phyloP scores from a whole-genome alignment of 495 filamentous ascomycete species.

The Neurospora sp. region DNA sequence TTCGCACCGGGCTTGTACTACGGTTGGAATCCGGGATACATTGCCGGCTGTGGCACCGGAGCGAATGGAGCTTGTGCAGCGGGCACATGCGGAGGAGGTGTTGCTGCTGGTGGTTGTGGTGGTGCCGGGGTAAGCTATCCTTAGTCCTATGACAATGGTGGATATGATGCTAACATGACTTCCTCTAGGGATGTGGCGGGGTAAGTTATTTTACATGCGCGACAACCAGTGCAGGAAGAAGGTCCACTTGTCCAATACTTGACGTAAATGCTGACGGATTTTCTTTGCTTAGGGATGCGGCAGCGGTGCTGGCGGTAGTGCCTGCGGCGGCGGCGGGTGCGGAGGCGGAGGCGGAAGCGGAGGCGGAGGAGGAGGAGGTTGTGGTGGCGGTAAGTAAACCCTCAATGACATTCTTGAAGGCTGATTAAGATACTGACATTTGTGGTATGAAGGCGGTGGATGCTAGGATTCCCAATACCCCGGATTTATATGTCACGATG shows the following conservation, averaged over 20 bases:
- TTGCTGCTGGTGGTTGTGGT: conserved; percentile 25
- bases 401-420: background rate
- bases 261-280: background rate
- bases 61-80: conserved; percentile 7
- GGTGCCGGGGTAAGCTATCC: conserved; percentile 11
- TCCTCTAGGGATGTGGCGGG: conserved; percentile 7
- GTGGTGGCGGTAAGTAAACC: background rate
- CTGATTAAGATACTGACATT: background rate
- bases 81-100: conserved; percentile 24
- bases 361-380: background rate
- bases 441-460: background rate
- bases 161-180: background rate
- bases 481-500: background rate
- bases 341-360: conserved; percentile 20
- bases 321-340: conserved; percentile 34
- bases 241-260: background rate
- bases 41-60: conserved; percentile 10
- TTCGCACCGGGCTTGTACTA: conserved; percentile 18
- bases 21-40: conserved; percentile 31
- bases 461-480: background rate
- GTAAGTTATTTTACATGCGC: background rate
- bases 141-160: background rate
- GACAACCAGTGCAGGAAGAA: background rate
- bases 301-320: conserved; percentile 45
- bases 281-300: conserved; percentile 37